Conservation (phyloP, 768 basidiomycete genomes). For the Boletus vermiculosoides region DNA sequence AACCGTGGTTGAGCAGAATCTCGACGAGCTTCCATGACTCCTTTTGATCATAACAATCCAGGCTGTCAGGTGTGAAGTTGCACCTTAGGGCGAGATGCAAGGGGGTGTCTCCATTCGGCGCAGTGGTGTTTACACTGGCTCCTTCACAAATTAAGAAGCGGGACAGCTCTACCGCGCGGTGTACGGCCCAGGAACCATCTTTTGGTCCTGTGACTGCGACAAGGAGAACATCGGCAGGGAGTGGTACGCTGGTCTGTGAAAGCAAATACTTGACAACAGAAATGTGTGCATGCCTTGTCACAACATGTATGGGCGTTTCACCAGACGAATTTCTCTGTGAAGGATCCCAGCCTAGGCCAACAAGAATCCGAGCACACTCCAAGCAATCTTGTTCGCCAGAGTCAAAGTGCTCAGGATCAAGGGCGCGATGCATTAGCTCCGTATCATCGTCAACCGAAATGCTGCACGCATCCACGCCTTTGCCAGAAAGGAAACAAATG, state of each 20-base stretch:
- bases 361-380: not conserved
- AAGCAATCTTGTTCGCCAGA: not conserved
- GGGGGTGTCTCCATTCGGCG: not conserved
- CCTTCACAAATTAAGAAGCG: not conserved
- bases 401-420: not conserved
- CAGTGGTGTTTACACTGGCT: not conserved
- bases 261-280: not conserved
- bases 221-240: not conserved
- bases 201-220: not conserved
- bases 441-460: not conserved
- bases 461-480: not conserved
- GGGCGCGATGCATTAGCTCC: not conserved
- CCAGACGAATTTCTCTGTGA: not conserved
- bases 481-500: not conserved
- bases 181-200: rapidly evolving
- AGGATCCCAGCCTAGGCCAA: not conserved
- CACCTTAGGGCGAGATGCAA: not conserved
- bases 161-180: not conserved
- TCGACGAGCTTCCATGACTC: not conserved
- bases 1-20: not conserved
- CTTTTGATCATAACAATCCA: not conserved
- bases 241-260: not conserved
- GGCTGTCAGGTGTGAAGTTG: not conserved
- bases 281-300: not conserved
- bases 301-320: not conserved